phyloP scores from a whole-genome alignment of 129 eudicot genomes.

The Centella asiatica region DNA sequence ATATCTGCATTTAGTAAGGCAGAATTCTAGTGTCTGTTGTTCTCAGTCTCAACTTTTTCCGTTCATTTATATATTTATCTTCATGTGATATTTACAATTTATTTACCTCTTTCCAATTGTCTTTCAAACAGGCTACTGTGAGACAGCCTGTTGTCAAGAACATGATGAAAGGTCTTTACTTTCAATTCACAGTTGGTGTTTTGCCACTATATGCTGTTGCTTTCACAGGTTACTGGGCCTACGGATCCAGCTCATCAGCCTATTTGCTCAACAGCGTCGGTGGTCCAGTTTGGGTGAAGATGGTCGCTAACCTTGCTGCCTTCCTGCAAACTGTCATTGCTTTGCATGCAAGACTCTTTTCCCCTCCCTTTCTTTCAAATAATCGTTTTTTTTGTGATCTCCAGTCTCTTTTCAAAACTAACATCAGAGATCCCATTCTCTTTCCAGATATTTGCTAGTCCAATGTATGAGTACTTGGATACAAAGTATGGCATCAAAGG shows the following conservation, averaged over 20 bases:
- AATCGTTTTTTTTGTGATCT: not conserved
- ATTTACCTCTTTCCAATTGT: not conserved
- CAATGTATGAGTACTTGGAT: constrained; percentile 91
- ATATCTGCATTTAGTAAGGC: not conserved
- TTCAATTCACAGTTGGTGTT: constrained; percentile 78
- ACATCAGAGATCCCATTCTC: constrained; percentile 5
- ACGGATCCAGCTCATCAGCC: constrained; percentile 50
- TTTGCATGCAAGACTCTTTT: constrained; percentile 48
- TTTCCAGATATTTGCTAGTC: constrained; percentile 85
- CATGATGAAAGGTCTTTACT: constrained; percentile 92
- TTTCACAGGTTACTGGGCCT: constrained; percentile 92
- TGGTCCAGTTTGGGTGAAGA: constrained; percentile 76
- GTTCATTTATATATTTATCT: not conserved
- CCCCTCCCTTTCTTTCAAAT: not conserved
- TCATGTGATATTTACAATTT: not conserved
- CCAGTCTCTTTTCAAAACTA: not conserved
- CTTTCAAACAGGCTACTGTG: constrained; percentile 71
- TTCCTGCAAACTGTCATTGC: constrained; percentile 73
- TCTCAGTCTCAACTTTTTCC: not conserved
- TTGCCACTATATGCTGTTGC: constrained; percentile 64
- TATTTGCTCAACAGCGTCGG: constrained; percentile 61
- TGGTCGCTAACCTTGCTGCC: constrained; percentile 58
- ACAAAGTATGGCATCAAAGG: constrained; percentile 62
- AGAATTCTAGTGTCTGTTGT: not conserved
- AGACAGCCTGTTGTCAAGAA: constrained; percentile 73